Conservation (phyloP, 2,329 filamentous ascomycete genomes). For the Zasmidium citrigriseum region DNA sequence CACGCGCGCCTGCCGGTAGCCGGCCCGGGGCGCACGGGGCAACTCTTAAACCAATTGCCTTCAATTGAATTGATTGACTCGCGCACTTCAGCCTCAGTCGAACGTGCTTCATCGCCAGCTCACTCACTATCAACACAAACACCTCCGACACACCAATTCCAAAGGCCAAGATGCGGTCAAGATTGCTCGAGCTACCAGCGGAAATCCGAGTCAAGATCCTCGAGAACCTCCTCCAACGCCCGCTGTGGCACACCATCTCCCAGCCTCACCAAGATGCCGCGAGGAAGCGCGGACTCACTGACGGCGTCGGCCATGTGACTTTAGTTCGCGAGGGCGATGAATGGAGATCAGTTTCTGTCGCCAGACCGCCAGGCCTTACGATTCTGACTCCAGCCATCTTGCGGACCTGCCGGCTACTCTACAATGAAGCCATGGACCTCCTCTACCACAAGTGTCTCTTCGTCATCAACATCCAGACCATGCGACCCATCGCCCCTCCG, state of each 20-base stretch:
- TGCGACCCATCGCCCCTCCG: constrained; percentile 4
- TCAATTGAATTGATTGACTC: too few relatives aligned
- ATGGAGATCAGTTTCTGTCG: constrained; percentile 14
- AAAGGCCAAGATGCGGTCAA: neutral
- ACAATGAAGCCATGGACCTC: constrained; percentile 14
- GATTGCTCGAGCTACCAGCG: neutral
- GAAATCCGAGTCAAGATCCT: constrained; percentile 2
- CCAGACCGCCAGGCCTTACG: constrained; percentile 12
- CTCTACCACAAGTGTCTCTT: constrained; percentile 15
- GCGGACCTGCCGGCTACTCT: constrained; percentile 7
- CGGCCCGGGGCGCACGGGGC: neutral
- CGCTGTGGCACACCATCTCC: neutral
- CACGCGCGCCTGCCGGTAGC: neutral
- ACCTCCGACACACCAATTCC: too few relatives aligned
- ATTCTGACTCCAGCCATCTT: constrained; percentile 9
- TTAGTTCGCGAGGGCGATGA: neutral
- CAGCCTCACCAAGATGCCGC: neutral
- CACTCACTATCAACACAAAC: too few relatives aligned
- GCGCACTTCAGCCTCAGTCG: too few relatives aligned
- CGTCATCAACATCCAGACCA: constrained; percentile 14
- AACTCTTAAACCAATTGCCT: too few relatives aligned
- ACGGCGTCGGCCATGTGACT: neutral
- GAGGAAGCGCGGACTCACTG: neutral
- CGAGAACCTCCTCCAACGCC: neutral
- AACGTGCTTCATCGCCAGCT: too few relatives aligned